Base-by-base conservation (phyloP, 2,329 filamentous ascomycete genomes). In the Gliomastix tumulicola region DNA sequence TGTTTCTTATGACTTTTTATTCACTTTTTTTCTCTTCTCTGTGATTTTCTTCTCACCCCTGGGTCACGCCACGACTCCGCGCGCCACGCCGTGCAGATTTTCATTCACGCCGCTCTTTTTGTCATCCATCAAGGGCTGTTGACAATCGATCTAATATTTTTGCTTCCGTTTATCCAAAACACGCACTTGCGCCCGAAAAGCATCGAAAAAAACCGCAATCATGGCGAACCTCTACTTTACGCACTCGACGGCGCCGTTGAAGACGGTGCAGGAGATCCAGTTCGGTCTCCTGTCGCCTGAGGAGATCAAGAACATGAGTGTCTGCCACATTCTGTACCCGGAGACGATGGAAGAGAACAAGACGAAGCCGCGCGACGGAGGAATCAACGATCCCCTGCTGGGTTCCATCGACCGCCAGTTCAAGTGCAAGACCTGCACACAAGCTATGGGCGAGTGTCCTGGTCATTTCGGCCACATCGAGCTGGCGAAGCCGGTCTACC, bases 391-490 rank as follows among this genome's bases (percentile, higher is more conserved):
- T 59, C 89, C 92, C 47, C 85, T 89, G 50, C 82, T 99, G 35
- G 92, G 92, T 40, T 95, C 92, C 34, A 95, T 98, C 59, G 94
- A 98, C 61, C 82, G 92, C 46, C 84, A 88, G 57, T 94, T 88
- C 70, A 88, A 88, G 63, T 99, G 92, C 69, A 89, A 85, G 56
- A 97, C 94, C 34, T 99, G 92, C 65, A 84, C 89, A 46, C 89
- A 98, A 65, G 84, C 86, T 55, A 95, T 96, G 76, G 82, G 85
- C 46, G 88, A 95, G 59, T 99, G 92, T 61, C 90, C 92, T 41
- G 92, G 92, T 42, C 92, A 99, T 61, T 99, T 98, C 59, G 92
- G 92, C 46, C 94, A 98, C 65, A 98, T 98, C 53, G 94, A 98
- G 66, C 76, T 99, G 49, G 89, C 92, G 30, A 89, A 88, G 57